Percentiles rank a stretch among this genome's conserved stretches.
Conservation (phyloP, 1,284 basidiomycete species). For the Leucoagaricus sp. region DNA sequence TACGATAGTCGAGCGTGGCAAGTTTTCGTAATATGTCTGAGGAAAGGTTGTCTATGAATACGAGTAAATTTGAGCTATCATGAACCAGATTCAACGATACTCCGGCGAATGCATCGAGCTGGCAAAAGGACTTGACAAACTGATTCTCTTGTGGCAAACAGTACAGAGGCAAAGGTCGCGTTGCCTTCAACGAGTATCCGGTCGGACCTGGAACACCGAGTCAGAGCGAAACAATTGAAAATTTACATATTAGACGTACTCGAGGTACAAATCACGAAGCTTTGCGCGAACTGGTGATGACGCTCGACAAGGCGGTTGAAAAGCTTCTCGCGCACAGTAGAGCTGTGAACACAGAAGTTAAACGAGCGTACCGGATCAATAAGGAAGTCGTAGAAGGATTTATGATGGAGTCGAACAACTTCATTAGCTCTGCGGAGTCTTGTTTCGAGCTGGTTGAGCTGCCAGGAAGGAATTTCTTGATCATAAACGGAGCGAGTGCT, state of each 20-base stretch:
- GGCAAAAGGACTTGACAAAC: too few species aligned
- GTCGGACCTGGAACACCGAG: not conserved
- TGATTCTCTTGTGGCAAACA: too few species aligned
- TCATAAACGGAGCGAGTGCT: too few species aligned
- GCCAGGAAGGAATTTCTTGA: not conserved
- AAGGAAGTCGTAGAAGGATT: slow-evolving; percentile 3
- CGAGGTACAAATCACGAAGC: not conserved
- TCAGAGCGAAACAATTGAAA: not conserved
- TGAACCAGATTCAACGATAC: not conserved
- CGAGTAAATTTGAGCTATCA: not conserved
- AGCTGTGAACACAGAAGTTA: not conserved
- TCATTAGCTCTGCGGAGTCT: not conserved
- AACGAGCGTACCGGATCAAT: not conserved
- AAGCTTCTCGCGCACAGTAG: not conserved
- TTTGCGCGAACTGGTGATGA: not conserved
- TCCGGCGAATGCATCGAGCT: too few species aligned
- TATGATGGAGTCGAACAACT: not conserved
- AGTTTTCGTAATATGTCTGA: not conserved
- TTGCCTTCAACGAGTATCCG: not conserved
- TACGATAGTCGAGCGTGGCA: not conserved
- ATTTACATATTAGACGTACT: not conserved
- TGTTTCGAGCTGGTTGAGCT: not conserved
- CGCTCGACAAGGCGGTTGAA: not conserved
- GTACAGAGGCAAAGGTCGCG: not conserved
- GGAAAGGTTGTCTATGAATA: not conserved